A percentile compares a stretch with the other conserved stretches of the same genome.
Conservation (phyloP, 208 protist genomes). For the Wallacemonas collosoma region DNA sequence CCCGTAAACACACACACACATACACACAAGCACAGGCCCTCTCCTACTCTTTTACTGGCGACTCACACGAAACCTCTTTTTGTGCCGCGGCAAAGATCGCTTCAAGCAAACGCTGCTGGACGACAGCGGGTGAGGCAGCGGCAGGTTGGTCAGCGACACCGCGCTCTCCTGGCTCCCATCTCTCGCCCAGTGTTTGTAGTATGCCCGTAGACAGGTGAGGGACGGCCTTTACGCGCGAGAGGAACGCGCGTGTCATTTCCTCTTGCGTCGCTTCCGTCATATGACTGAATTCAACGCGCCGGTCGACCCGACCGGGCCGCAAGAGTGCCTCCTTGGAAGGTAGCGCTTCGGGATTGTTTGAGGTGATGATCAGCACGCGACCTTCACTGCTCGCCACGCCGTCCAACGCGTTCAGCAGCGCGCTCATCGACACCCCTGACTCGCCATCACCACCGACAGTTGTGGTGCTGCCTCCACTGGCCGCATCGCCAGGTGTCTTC, state of each 20-base stretch:
- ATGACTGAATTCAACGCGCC: conserved; percentile 50
- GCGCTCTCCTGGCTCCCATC: not conserved
- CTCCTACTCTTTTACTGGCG: not conserved
- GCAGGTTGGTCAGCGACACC: not conserved
- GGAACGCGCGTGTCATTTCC: conserved; percentile 41
- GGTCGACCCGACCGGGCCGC: conserved; percentile 94
- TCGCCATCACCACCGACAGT: conserved; percentile 22
- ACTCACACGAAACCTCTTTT: not conserved
- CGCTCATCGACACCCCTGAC: conserved; percentile 89
- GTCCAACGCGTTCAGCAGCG: conserved; percentile 96
- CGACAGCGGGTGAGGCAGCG: conserved; percentile 32
- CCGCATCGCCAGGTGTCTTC: not conserved
- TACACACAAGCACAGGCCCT: conserved; percentile 4
- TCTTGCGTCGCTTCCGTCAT: conserved; percentile 38
- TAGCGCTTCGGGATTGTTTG: conserved; percentile 89
- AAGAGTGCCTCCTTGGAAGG: conserved; percentile 89
- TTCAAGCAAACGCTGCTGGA: conserved; percentile 50
- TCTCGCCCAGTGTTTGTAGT: not conserved
- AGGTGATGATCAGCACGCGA: conserved; percentile 95
- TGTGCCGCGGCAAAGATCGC: conserved; percentile 27
- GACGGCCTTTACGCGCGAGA: not conserved
- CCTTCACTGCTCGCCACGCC: conserved; percentile 93
- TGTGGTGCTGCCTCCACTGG: conserved; percentile 2
- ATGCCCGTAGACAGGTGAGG: not conserved
- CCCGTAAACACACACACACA: not conserved